Evolutionary conservation across 768 basidiomycete species (phyloP).

Genomic region (Tylopilus sp.): DNA sequence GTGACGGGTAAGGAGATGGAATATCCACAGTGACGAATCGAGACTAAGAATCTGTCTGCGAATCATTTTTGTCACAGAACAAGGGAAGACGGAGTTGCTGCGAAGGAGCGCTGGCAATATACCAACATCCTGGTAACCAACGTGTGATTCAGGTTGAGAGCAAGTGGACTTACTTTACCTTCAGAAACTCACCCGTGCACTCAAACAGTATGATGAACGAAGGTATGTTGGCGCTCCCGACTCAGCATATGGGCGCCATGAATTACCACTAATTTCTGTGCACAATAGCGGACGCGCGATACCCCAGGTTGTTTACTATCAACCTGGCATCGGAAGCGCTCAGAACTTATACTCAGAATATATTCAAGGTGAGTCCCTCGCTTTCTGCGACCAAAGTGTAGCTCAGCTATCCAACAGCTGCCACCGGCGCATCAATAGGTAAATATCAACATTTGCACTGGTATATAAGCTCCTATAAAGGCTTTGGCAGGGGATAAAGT

Average conservation of each 20-base stretch:
- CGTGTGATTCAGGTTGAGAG: background rate
- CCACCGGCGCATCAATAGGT: constrained; percentile 65
- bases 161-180: background rate
- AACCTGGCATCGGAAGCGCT: constrained; percentile 58
- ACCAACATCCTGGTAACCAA: constrained; percentile 53
- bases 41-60: too few relatives aligned
- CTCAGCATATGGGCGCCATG: too few relatives aligned
- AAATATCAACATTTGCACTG: background rate
- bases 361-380: constrained; percentile 47
- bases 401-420: constrained; percentile 40
- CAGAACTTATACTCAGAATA: constrained; percentile 55
- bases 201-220: constrained; percentile 48
- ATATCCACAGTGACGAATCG: background rate
- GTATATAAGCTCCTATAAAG: constrained; percentile 1
- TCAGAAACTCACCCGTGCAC: constrained; percentile 53
- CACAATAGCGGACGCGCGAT: constrained; percentile 39
- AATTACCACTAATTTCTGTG: background rate
- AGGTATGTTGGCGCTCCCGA: constrained; percentile 17
- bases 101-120: constrained; percentile 43
- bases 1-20: constrained; percentile 58
- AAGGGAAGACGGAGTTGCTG: constrained; percentile 64
- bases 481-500: constrained; percentile 57
- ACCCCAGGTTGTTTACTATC: constrained; percentile 63
- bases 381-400: background rate
- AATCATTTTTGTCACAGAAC: constrained; percentile 44